Percentiles rank a stretch among this genome's conserved stretches.
Evolutionary conservation across 2,329 filamentous ascomycete species (phyloP).

Genomic region (Xylaria sp.): DNA sequence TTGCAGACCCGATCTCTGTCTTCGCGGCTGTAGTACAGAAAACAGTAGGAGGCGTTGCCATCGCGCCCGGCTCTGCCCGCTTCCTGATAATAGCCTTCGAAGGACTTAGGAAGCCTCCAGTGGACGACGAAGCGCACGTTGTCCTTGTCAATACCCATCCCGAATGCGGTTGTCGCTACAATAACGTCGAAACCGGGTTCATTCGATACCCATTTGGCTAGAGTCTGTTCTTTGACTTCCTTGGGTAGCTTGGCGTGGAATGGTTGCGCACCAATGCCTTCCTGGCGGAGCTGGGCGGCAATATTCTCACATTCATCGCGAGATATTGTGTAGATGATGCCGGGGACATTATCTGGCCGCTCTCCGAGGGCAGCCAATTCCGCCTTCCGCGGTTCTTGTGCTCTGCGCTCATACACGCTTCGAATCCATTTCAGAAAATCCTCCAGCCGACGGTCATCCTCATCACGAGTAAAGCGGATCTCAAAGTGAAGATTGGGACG

Average conservation of each 20-base stretch:
- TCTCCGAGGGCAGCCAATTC: constrained; percentile 67
- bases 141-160: constrained; percentile 97
- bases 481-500: constrained; percentile 91
- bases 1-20: constrained; percentile 80
- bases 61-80: constrained; percentile 91
- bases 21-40: constrained; percentile 90
- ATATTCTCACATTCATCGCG: constrained; percentile 79
- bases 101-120: constrained; percentile 92
- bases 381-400: constrained; percentile 65
- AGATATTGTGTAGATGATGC: constrained; percentile 83
- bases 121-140: constrained; percentile 95
- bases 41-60: constrained; percentile 85
- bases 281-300: constrained; percentile 70
- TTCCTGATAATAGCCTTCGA: constrained; percentile 97
- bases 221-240: constrained; percentile 75
- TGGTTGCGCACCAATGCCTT: constrained; percentile 78
- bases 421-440: constrained; percentile 83
- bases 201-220: constrained; percentile 78
- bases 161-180: constrained; percentile 94
- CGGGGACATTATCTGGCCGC: constrained; percentile 72
- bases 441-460: constrained; percentile 75
- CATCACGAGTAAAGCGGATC: constrained; percentile 82
- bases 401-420: constrained; percentile 75
- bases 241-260: constrained; percentile 77
- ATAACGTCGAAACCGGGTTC: constrained; percentile 86